phyloP scores from a whole-genome alignment of 176 grass and related monocot genomes.

The Luzula sylvatica region DNA sequence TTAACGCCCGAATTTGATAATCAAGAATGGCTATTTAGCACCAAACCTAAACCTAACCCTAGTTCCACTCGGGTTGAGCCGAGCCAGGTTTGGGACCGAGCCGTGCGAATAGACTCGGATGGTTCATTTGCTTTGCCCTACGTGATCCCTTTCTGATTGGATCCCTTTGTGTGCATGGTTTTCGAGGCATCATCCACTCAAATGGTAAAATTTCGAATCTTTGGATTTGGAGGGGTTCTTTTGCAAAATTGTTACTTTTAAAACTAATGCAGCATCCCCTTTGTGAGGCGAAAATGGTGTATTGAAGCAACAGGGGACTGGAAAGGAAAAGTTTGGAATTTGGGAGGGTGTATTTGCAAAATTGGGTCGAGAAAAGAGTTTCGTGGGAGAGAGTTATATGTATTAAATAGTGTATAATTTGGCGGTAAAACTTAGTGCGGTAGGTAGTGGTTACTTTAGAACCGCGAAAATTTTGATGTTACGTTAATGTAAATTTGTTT shows the following conservation, averaged over 20 bases:
- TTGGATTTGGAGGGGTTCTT: constrained; percentile 4
- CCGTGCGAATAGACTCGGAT: background rate
- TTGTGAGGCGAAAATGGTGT: too few relatives aligned
- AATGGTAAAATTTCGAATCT: background rate
- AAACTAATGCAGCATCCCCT: too few relatives aligned
- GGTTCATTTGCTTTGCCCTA: constrained; percentile 19
- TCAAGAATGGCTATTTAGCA: constrained; percentile 16
- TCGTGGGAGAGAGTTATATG: too few relatives aligned
- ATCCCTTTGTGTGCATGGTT: constrained; percentile 4
- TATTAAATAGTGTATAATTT: too few relatives aligned
- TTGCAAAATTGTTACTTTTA: background rate
- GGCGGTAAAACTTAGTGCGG: too few relatives aligned
- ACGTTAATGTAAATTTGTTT: constrained; percentile 19
- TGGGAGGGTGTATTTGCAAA: background rate
- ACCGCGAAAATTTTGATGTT: constrained; percentile 24
- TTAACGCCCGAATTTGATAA: constrained; percentile 1
- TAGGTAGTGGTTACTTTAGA: background rate
- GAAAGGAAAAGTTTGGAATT: constrained; percentile 3
- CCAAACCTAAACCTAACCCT: constrained; percentile 20
- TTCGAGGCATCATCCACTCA: background rate
- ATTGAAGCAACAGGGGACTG: background rate
- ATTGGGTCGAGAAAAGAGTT: too few relatives aligned
- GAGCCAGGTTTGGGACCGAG: constrained; percentile 16
- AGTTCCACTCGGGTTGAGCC: background rate
- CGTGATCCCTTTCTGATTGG: constrained; percentile 22